A percentile compares a stretch with the other conserved stretches of the same genome.
These are phyloP conservation scores for Apiospora hydei DNA, from an alignment of 2,329 filamentous ascomycete genomes.

Conservation along the genomic window DNA sequence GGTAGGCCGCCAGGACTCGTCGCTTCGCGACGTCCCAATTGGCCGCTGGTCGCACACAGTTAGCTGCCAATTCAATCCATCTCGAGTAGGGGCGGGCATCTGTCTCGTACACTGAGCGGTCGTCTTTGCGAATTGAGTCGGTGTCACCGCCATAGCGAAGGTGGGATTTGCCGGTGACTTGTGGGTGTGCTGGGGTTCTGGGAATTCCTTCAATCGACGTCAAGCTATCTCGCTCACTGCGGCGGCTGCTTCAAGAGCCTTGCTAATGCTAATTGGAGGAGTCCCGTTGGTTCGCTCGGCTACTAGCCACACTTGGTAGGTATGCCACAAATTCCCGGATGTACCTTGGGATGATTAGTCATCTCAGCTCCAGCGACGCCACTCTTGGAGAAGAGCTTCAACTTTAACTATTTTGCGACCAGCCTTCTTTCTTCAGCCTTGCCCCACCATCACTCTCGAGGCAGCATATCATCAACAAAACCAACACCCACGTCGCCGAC, in stretches of 20 bases:
- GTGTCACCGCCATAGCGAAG: conserved; percentile 82
- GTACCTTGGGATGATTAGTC: not conserved
- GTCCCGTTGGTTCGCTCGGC: conserved; percentile 26
- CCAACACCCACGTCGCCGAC: not conserved
- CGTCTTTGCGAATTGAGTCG: conserved; percentile 87
- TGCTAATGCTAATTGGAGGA: conserved; percentile 28
- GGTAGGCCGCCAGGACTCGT: conserved; percentile 87
- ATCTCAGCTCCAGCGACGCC: not conserved
- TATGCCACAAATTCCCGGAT: not conserved
- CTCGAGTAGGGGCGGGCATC: conserved; percentile 7
- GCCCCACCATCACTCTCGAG: conserved; percentile 37
- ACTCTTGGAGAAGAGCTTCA: conserved; percentile 18
- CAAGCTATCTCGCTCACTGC: conserved; percentile 33
- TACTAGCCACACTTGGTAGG: conserved; percentile 28
- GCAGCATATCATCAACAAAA: conserved; percentile 16
- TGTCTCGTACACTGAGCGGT: conserved; percentile 75
- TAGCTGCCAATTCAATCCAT: conserved; percentile 40
- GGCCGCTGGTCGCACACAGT: conserved; percentile 65
- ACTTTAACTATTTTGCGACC: conserved; percentile 8
- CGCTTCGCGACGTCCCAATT: conserved; percentile 89
- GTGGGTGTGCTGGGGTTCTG: conserved; percentile 3
- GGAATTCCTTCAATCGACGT: conserved; percentile 35
- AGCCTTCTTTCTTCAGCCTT: conserved; percentile 36
- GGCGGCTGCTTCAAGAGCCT: conserved; percentile 6
- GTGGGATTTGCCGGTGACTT: conserved; percentile 19